Evolutionary conservation across 148 eudicot genomes (phyloP).

Genomic region (Polygonum maritimum): DNA sequence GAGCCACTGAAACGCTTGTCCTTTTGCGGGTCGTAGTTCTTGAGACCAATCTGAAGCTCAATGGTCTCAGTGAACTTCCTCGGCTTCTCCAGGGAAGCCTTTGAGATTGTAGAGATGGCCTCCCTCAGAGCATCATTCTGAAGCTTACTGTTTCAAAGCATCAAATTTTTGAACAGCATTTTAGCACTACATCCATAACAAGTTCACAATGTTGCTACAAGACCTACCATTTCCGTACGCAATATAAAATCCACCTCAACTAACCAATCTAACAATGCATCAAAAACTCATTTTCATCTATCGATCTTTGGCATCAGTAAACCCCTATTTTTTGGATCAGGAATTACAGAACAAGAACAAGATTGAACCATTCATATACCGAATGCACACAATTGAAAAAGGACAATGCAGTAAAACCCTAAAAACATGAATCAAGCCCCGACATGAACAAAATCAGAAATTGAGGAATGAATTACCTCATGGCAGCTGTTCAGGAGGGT

Average conservation of each 20-base stretch:
- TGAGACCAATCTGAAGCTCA: constrained; percentile 19
- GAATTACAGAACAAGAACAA: neutral
- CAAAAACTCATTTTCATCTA: neutral
- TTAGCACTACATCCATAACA: neutral
- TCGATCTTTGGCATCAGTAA: neutral
- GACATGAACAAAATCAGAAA: neutral
- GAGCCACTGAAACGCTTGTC: constrained; percentile 21
- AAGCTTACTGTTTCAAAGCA: constrained; percentile 9
- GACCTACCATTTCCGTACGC: neutral
- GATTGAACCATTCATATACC: neutral
- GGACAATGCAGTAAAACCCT: neutral
- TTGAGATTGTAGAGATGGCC: neutral
- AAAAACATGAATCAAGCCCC: neutral
- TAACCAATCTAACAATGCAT: neutral
- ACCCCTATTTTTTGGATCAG: neutral
- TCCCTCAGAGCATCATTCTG: constrained; percentile 5
- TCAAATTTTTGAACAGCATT: neutral
- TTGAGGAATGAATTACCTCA: neutral
- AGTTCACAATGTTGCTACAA: neutral
- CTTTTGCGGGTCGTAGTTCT: constrained; percentile 19
- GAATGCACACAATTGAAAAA: neutral
- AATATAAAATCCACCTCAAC: neutral
- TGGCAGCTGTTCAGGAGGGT: neutral
- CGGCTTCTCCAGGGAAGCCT: neutral
- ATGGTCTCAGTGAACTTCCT: constrained; percentile 14